Base-by-base conservation (phyloP, 192 early-diverging fungal genomes). In the Coemansia sp. region DNA sequence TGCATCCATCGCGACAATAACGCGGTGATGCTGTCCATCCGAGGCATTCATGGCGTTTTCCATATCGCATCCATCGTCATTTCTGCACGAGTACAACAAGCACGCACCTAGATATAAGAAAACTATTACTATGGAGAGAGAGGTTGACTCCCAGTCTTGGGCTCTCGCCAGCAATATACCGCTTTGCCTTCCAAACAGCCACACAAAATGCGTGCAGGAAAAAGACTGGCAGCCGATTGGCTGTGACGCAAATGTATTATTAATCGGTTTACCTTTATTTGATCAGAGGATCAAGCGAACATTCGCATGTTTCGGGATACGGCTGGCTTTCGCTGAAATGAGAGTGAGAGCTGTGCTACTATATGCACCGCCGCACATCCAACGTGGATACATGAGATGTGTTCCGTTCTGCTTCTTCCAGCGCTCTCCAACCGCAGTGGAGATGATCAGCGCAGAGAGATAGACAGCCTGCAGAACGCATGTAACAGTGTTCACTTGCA, bases 81-180 rank as follows among this genome's bases (percentile, higher is more conserved):
- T 46, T 66, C 34, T 52, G 49, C 49, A 52, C 25, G 32, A 32
- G 14, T 45, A 57, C 17, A 25, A 57, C 58, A 49, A 66, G 56
- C 54, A 66, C 65, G 41, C 65, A 66, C 65, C 65, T 62, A 62
- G 61, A 50, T 36, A 50, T 66, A 59, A 66, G 42, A 66, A 66
- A 59, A 66, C 34, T 36, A 36, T 57, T 29, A 53, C 45, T 63
- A 52, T 63, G 48, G 62, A 63, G 53, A 63, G 62, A 63, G 62
- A 33, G 40, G 36, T 29, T 34, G 33, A 57, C 32, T 9, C 25
- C 11, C 9, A 57, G 15, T 25, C 14, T 35, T 34, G 15, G n/a
- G 15, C 32, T 25, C 34, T 33, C 3, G 55, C 55, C 15, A 19
- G 29, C 33, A 25, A 20, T 23, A 52, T 9, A 20, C 49, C 49